phyloP scores from a whole-genome alignment of 495 filamentous ascomycete species.

The Aspergillus heteromorphus region DNA sequence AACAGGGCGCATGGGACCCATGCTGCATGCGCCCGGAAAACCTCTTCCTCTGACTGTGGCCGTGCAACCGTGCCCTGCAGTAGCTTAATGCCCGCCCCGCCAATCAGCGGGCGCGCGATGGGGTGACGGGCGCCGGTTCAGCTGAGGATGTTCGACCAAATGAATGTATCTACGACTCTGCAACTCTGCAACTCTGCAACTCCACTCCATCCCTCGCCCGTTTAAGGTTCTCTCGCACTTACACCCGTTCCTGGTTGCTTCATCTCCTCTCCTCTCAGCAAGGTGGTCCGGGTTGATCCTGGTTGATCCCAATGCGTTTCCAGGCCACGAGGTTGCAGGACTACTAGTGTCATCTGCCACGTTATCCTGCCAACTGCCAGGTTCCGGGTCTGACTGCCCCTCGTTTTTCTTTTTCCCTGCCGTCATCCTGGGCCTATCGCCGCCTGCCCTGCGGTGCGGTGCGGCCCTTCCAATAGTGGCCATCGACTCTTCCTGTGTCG shows the following conservation, averaged over 20 bases:
- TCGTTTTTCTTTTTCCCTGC: too few species aligned
- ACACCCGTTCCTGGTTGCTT: neutral
- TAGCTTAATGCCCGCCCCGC: constrained; percentile 8
- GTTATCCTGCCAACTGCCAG: neutral
- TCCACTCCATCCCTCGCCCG: neutral
- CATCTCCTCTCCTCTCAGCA: neutral
- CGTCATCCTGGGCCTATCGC: neutral
- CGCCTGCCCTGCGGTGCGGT: too few species aligned
- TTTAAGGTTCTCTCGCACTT: neutral
- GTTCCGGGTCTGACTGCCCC: too few species aligned
- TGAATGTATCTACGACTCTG: neutral
- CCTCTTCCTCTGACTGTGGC: neutral
- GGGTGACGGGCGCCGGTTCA: constrained; percentile 10
- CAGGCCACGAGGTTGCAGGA: neutral
- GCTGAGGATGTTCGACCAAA: constrained; percentile 12
- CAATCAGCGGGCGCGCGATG: neutral
- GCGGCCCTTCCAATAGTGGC: too few species aligned
- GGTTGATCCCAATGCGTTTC: neutral
- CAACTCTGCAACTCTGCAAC: too few species aligned
- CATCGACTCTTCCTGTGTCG: too few species aligned
- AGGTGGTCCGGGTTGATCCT: neutral
- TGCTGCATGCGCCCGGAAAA: neutral
- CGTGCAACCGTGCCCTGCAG: constrained; percentile 17
- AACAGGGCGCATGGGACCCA: neutral
- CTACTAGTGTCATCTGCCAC: constrained; percentile 2